Percentiles rank a stretch among this genome's conserved stretches.
Conservation (phyloP, 805 yeast species). For the Lipomyces yamanashiensis region DNA sequence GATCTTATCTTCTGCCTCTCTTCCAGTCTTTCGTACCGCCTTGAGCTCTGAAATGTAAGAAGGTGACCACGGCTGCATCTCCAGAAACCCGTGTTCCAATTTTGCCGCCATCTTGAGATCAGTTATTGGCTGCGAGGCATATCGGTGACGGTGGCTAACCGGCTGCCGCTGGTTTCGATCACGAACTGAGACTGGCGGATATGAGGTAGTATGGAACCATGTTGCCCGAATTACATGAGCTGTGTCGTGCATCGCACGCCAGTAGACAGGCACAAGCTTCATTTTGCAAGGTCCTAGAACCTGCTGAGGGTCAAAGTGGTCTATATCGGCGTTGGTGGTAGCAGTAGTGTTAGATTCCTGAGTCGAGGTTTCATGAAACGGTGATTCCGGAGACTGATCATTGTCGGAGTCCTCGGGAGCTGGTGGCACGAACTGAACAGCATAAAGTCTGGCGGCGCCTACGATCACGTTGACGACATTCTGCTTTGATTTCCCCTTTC, state of each 20-base stretch:
- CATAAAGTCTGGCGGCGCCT: slow-evolving; percentile 35
- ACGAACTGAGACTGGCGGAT: slow-evolving; percentile 7
- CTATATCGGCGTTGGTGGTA: slow-evolving; percentile 1
- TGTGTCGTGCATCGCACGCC: slow-evolving; percentile 45
- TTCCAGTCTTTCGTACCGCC: slow-evolving; percentile 34
- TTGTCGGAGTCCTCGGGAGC: slow-evolving; percentile 10
- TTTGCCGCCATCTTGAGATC: slow-evolving; percentile 33
- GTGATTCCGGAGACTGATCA: not conserved
- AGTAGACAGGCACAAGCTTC: slow-evolving; percentile 47
- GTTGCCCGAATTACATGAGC: slow-evolving; percentile 44
- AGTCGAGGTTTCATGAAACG: not conserved
- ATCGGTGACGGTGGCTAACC: slow-evolving; percentile 11
- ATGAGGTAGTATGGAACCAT: slow-evolving; percentile 46
- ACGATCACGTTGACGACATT: slow-evolving; percentile 34
- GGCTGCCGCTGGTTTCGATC: slow-evolving; percentile 11
- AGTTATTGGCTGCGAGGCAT: slow-evolving; percentile 43
- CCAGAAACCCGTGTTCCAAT: slow-evolving; percentile 35
- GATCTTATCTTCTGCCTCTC: slow-evolving; percentile 36
- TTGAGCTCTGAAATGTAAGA: slow-evolving; percentile 36
- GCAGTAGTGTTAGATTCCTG: not conserved
- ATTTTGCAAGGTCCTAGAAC: slow-evolving; percentile 25
- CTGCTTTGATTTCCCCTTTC: slow-evolving; percentile 16
- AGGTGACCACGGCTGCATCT: slow-evolving; percentile 38
- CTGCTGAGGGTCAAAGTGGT: not conserved
- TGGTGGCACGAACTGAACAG: slow-evolving; percentile 32